These are phyloP conservation scores for Magnolia changhungtana DNA, from an alignment of 164 flowering plant genomes.

Conservation along the genomic window DNA sequence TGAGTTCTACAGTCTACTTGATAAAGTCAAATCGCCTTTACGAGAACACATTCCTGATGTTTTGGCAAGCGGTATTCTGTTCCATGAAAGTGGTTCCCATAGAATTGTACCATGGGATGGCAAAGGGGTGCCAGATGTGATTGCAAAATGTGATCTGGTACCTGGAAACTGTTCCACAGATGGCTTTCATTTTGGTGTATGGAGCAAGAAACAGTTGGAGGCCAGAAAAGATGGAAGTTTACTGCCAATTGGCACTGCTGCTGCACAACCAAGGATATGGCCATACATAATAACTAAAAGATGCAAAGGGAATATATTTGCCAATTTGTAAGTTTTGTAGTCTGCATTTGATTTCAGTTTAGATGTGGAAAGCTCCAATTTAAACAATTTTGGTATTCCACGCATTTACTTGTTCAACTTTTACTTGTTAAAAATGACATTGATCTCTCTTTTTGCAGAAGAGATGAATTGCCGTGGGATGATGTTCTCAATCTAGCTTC, in stretches of 20 bases:
- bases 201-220: slow-evolving; percentile 68
- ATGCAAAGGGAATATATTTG: slow-evolving; percentile 81
- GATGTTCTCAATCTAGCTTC: slow-evolving; percentile 63
- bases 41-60: slow-evolving; percentile 69
- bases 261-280: slow-evolving; percentile 44
- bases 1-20: slow-evolving; percentile 62
- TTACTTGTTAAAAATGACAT: neutral
- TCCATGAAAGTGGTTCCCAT: slow-evolving; percentile 54
- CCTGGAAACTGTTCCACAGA: slow-evolving; percentile 19
- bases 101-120: slow-evolving; percentile 74
- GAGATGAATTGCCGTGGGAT: slow-evolving; percentile 55
- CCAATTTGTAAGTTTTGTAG: slow-evolving; percentile 58
- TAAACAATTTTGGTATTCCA: neutral
- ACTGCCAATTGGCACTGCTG: slow-evolving; percentile 19
- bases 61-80: slow-evolving; percentile 73
- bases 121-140: slow-evolving; percentile 61
- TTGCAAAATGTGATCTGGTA: slow-evolving; percentile 37
- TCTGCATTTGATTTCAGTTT: neutral
- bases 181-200: slow-evolving; percentile 65
- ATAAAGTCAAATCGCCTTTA: slow-evolving; percentile 50
- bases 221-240: slow-evolving; percentile 37
- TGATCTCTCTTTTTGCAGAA: slow-evolving; percentile 45
- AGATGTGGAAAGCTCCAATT: neutral
- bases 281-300: slow-evolving; percentile 76
- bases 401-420: neutral